Base-by-base conservation (phyloP, 2,329 filamentous ascomycete genomes). In the Pyricularia grisea region DNA sequence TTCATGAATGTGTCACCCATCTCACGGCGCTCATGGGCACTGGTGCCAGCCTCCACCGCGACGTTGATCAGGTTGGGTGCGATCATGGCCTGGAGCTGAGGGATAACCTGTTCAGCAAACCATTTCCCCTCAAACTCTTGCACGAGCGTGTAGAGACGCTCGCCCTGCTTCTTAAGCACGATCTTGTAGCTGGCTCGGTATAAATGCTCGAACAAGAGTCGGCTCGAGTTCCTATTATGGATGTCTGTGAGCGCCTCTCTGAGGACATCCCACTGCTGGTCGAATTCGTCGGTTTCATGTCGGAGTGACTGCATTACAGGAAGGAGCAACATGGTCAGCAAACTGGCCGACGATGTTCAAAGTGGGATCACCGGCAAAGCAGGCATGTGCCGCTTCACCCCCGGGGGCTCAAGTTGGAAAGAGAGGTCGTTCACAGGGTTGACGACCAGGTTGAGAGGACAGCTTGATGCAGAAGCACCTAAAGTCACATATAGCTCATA, bases 181-280 rank as follows among this genome's bases (percentile, higher is more conserved):
- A 98, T 92, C 78, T 95, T 94, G 80, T 99, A 99, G 5, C 93
- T 92, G 68, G 92, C 92, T 70, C 95, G 91, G 80, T 99, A 99
- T 0, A 99, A 87, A 75, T 97, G 91, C 78, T 99, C 95, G 81
- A 97, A 99, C 0, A 94, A 97, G 2, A 99, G 87, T 20, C 86
- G 85, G 11, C 93, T 96, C 70, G 93, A 93, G 77, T 97, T 95
- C 78, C 96, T 94, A 70, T 89, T 91, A 80, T 98, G 94, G 67
- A 99, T 98, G 76, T 97, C 92, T 69, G 83, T 84, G 68, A 99
- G 87, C 4, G 94, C 93, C 66, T 88, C 85, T 65, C 89, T 84
- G 9, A 99, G 87, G 64, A 88, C 87, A 17, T 84, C 83, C 95
- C 95, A 99, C 73, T 89, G 92, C 2, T 87, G 83, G n/a, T 97